These are phyloP conservation scores for Coffea humblotiana DNA, from an alignment of 305 asterid species.

Conservation along the genomic window DNA sequence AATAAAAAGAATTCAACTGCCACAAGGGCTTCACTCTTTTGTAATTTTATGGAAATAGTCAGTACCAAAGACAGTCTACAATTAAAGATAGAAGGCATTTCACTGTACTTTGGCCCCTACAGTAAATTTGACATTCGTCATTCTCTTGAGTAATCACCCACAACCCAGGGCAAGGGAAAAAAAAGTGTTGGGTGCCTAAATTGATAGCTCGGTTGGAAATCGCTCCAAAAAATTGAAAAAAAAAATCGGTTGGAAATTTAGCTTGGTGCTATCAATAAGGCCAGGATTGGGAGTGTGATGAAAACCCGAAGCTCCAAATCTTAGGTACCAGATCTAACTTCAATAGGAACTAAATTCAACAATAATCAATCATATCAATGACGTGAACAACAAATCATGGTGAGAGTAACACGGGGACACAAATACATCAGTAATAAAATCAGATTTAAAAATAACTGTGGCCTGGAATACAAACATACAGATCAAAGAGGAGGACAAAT, in stretches of 20 bases:
- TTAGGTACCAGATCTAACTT: constrained; percentile 18
- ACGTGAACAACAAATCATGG: background rate
- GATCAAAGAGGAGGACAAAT: constrained; percentile 3
- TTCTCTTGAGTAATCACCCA: background rate
- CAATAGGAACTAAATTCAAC: background rate
- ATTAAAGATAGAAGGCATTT: background rate
- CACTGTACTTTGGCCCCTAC: background rate
- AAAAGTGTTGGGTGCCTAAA: background rate
- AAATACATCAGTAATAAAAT: background rate
- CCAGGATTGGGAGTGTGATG: background rate
- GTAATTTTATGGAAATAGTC: background rate
- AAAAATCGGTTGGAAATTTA: no score
- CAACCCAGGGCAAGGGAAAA: background rate
- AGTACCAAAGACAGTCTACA: background rate
- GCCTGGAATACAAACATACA: background rate
- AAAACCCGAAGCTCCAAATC: background rate
- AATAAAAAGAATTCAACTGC: background rate
- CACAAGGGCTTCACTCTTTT: background rate
- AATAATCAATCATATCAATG: background rate
- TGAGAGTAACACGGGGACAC: background rate
- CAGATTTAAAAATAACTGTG: background rate
- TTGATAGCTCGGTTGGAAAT: background rate
- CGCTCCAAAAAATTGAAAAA: background rate
- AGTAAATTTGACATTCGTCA: background rate
- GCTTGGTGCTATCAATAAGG: background rate